phyloP scores from a whole-genome alignment of 2,329 filamentous ascomycete species.

The Penicillium brevicompactum region DNA sequence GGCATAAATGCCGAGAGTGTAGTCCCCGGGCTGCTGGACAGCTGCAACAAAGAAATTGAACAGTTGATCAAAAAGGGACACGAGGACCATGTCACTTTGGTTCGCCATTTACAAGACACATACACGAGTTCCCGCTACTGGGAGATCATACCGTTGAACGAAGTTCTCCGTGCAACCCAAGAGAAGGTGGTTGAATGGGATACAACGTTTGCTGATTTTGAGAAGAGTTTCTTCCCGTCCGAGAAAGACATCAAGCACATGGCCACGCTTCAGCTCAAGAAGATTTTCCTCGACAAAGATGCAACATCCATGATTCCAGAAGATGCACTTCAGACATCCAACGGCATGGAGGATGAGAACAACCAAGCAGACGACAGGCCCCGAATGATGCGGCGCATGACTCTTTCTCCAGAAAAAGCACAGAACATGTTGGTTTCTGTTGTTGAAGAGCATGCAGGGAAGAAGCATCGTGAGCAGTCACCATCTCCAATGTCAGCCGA shows the following conservation, averaged over 20 bases:
- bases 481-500: slow-evolving; percentile 23
- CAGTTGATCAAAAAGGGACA: slow-evolving; percentile 74
- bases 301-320: slow-evolving; percentile 76
- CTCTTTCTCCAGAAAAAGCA: slow-evolving; percentile 62
- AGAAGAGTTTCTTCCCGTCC: slow-evolving; percentile 86
- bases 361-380: slow-evolving; percentile 34
- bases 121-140: slow-evolving; percentile 96
- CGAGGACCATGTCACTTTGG: slow-evolving; percentile 75
- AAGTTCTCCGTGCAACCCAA: slow-evolving; percentile 83
- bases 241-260: slow-evolving; percentile 95
- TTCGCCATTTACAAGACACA: slow-evolving; percentile 79
- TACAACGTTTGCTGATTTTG: slow-evolving; percentile 83
- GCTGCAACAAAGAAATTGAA: slow-evolving; percentile 81
- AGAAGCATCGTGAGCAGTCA: slow-evolving; percentile 30
- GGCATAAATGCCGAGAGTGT: slow-evolving; percentile 92
- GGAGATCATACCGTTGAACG: slow-evolving; percentile 91
- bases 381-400: slow-evolving; percentile 42
- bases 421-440: slow-evolving; percentile 66
- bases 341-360: slow-evolving; percentile 35
- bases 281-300: slow-evolving; percentile 86
- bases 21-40: slow-evolving; percentile 79
- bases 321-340: slow-evolving; percentile 55
- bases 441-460: slow-evolving; percentile 62
- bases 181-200: slow-evolving; percentile 96
- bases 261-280: slow-evolving; percentile 88